Base-by-base conservation (phyloP, 1,284 basidiomycete genomes). In the Pseudozyma sp. region DNA sequence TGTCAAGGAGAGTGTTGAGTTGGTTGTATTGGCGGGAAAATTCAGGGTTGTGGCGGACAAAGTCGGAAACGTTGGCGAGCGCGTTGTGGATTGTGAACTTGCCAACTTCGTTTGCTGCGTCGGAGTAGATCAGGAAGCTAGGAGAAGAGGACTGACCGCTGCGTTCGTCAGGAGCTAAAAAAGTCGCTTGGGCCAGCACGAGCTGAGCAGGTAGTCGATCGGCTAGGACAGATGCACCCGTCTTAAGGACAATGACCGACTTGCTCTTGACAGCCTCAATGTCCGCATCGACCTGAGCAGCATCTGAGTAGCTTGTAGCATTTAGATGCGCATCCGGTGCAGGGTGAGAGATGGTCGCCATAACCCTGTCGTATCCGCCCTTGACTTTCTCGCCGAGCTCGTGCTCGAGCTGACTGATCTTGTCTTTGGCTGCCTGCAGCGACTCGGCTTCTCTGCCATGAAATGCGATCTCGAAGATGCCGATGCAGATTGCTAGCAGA, bases 101-200 rank as follows among this genome's bases (percentile, higher is more conserved):
- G 2, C 70, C 70, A 2, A 73, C 0, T 19, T 54, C 40, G 9
- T 34, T 19, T 5, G 42, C 14, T 0, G 57, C 49, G 8, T 73
- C 70, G 19, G 70, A 73, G 31, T 73, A 73, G 30, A 73, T 10
- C 19, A 73, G 42, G 14, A 59, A 50, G 69, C 55, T 56, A 52
- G 37, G 5, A 13, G 52, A 3, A n/a, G 34, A 30, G 10, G 37
- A 2, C 13, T 51, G 51, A 8, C 67, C 60, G 7, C 43, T 59
- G 10, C 42, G 44, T 7, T 64, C 39, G 33, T 61, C 33, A 1
- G 43, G 11, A 0, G 60, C 56, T 16, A 53, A 34, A 7, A 69
- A 19, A 0, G 45, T 2, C 5, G 5, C 13, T 40, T 64, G 67
- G 0, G 67, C 67, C 2, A 53, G 67, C 1, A 71, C 24, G 5